Evolutionary conservation across 1,139 yeast species (phyloP), one percentile per base, ranked within the genome.

Genomic region (Blastobotrys ciferrii): DNA sequence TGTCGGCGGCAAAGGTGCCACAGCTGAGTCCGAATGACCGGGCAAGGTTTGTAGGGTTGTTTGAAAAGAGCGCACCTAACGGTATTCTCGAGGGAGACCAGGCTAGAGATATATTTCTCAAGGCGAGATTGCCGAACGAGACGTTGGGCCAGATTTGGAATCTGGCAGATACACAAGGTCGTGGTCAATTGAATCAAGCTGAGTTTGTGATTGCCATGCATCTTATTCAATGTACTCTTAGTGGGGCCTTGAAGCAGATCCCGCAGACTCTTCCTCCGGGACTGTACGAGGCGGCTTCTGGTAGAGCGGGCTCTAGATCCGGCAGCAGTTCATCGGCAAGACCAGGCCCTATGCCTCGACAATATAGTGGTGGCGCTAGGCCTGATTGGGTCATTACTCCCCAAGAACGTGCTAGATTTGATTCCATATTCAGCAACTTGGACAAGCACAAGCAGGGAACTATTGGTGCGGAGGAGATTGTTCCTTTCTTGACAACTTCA

Each of bases 141-240:
- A 77, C 82, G 1, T 73, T 92, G 58, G 95, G 95, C 48, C 87
- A 84, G 62, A 83, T 92, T 50, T 92, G 98, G 98, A 77, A 78
- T 50, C 74, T 92, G 54, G 92, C 87, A 30, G 98, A 94, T 65
- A 78, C 81, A 52, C 78, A 80, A 49, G 82, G 82, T 57, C 67
- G 78, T 2, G 98, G 98, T 4, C 74, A 77, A 47, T 77, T 92
- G 60, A 76, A 78, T 52, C 78, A 81, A 61, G 75, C 82, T 18
- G 91, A 87, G 59, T 92, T 94, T 61, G 80, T 87, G 33, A 78
- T 92, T 58, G 98, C 98, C 6, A 92, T 94, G 98, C 95, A 87
- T 68, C 75, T 94, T 63, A 87, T 94, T 54, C 97, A 91, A 66
- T 83, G 89, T 47, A 71, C 84, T 41, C 72, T 88, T 62, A 79